These are phyloP conservation scores for Westerdykella aurantiaca DNA, from an alignment of 2,329 filamentous ascomycete genomes.

Conservation along the genomic window DNA sequence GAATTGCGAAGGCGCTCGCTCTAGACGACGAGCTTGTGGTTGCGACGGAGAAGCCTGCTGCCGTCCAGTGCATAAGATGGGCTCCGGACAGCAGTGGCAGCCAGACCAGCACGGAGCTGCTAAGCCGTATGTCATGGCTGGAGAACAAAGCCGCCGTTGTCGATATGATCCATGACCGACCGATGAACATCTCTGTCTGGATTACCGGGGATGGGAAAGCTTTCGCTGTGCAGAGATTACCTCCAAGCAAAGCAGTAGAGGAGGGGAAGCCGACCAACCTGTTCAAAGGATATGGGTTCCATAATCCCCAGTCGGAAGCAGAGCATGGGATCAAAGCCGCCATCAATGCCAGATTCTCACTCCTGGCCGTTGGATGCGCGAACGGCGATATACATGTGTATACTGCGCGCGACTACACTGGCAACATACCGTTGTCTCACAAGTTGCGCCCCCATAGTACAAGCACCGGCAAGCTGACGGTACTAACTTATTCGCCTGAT, in stretches of 20 bases:
- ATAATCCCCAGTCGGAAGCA: slow-evolving; percentile 57
- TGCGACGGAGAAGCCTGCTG: slow-evolving; percentile 82
- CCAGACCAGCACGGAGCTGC: slow-evolving; percentile 84
- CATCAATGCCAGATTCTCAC: slow-evolving; percentile 90
- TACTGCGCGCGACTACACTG: slow-evolving; percentile 84
- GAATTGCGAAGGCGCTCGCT: slow-evolving; percentile 80
- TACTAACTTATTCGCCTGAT: slow-evolving; percentile 83
- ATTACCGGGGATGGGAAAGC: slow-evolving; percentile 80
- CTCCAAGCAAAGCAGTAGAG: slow-evolving; percentile 18
- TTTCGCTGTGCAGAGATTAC: slow-evolving; percentile 77
- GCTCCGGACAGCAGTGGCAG: slow-evolving; percentile 72
- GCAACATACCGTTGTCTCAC: slow-evolving; percentile 86
- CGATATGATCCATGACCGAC: slow-evolving; percentile 89
- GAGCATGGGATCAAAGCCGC: slow-evolving; percentile 66
- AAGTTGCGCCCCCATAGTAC: slow-evolving; percentile 66
- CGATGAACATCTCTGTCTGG: slow-evolving; percentile 95
- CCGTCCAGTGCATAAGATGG: slow-evolving; percentile 97
- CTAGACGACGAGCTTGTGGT: slow-evolving; percentile 91
- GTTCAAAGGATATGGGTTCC: slow-evolving; percentile 89
- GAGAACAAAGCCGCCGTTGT: slow-evolving; percentile 68
- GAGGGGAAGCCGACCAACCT: slow-evolving; percentile 56
- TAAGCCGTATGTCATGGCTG: slow-evolving; percentile 82
- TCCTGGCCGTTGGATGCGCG: slow-evolving; percentile 78
- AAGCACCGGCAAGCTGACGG: slow-evolving; percentile 64
- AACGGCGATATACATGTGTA: slow-evolving; percentile 84